These are phyloP conservation scores for Carex cristatella DNA, from an alignment of 176 grass and related monocot species.

Conservation along the genomic window DNA sequence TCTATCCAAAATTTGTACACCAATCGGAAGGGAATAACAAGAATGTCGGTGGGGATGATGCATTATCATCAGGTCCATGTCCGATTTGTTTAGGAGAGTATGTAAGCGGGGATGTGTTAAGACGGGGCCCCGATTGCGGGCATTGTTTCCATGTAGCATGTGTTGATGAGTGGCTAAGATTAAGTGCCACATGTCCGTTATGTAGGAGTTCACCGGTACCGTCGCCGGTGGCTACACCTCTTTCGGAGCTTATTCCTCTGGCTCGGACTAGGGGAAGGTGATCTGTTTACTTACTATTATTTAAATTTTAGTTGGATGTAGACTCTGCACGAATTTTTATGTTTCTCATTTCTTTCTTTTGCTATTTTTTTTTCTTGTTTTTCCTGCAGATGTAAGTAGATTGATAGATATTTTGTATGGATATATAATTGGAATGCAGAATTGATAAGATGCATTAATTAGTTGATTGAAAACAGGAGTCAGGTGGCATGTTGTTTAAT, in stretches of 20 bases:
- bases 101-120: constrained; percentile 31
- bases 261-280: constrained; percentile 24
- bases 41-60: neutral
- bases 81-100: constrained; percentile 70
- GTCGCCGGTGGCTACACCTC: constrained; percentile 38
- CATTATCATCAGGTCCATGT: constrained; percentile 20
- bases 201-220: constrained; percentile 66
- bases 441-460: neutral
- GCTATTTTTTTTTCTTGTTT: neutral
- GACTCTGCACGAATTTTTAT: neutral
- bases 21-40: neutral
- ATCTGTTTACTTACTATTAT: neutral
- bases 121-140: constrained; percentile 44
- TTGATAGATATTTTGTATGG: neutral
- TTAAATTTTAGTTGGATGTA: neutral
- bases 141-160: constrained; percentile 62
- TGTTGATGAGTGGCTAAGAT: constrained; percentile 62
- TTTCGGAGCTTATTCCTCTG: constrained; percentile 43
- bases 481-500: neutral
- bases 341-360: neutral
- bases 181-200: constrained; percentile 70
- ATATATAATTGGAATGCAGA: neutral
- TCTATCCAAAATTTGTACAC: constrained; percentile 55
- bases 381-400: neutral
- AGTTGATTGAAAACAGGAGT: neutral